Percentiles rank a stretch among this genome's conserved stretches.
Conservation (phyloP, 441 rosid species). For the Pelargonium myrrhifolium region DNA sequence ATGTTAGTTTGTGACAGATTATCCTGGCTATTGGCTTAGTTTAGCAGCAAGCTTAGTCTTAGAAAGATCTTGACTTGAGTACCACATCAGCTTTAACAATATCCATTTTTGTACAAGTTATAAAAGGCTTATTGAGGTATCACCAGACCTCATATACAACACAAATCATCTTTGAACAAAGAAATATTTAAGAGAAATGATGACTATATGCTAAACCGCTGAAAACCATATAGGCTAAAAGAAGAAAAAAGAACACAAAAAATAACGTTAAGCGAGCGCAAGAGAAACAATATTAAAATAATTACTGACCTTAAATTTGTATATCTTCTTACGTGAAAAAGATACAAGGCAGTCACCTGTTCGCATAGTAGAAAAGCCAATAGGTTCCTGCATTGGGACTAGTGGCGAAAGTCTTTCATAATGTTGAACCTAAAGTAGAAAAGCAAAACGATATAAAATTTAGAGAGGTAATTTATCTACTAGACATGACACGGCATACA, state of each 20-base stretch:
- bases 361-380: constrained; percentile 48
- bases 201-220: no score
- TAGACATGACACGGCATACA: no score
- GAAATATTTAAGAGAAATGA: no score
- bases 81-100: background rate
- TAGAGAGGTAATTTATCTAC: background rate
- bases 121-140: background rate
- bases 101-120: background rate
- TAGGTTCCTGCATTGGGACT: constrained; percentile 54
- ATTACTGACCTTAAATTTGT: constrained; percentile 53
- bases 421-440: constrained; percentile 42
- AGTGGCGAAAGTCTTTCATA: constrained; percentile 82
- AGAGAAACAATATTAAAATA: constrained; percentile 7
- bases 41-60: background rate
- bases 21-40: no score
- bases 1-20: no score
- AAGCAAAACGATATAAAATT: constrained; percentile 5
- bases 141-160: background rate
- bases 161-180: no score
- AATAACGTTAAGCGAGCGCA: background rate
- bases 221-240: background rate
- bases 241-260: constrained; percentile 3
- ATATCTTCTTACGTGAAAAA: constrained; percentile 67
- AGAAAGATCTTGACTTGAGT: background rate
- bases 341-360: constrained; percentile 82